Percentiles rank a stretch among this genome's conserved stretches.
Conservation (phyloP, 2,329 filamentous ascomycete genomes). For the Ceratocystis ficicola region DNA sequence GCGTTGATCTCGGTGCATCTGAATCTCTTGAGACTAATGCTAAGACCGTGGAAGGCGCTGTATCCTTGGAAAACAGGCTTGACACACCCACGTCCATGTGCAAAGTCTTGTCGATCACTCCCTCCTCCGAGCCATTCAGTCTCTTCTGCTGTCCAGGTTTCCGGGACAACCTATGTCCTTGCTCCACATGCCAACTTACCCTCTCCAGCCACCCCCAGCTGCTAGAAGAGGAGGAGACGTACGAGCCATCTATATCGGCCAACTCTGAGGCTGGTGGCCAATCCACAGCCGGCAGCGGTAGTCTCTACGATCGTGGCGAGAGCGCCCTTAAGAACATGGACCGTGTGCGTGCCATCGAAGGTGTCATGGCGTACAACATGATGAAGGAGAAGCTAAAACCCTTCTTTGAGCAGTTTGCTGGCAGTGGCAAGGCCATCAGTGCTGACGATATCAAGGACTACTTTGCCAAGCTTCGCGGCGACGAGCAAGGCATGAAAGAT, state of each 20-base stretch:
- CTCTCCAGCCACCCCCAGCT: slow-evolving; percentile 65
- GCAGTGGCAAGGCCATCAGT: slow-evolving; percentile 74
- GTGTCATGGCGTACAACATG: slow-evolving; percentile 96
- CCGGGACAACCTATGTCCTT: slow-evolving; percentile 71
- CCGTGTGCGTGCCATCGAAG: slow-evolving; percentile 84
- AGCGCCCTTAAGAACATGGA: slow-evolving; percentile 85
- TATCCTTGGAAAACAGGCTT: slow-evolving; percentile 22
- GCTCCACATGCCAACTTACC: slow-evolving; percentile 62
- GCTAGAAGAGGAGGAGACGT: slow-evolving; percentile 85
- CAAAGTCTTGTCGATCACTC: slow-evolving; percentile 46
- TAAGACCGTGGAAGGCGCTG: slow-evolving; percentile 15
- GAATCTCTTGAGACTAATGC: background rate
- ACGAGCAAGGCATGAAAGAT: slow-evolving; percentile 59
- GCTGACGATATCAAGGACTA: slow-evolving; percentile 95
- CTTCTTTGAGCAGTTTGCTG: slow-evolving; percentile 87
- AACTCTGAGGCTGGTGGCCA: slow-evolving; percentile 43
- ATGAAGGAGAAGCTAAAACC: slow-evolving; percentile 91
- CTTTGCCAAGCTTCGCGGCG: slow-evolving; percentile 86
- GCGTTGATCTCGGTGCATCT: background rate
- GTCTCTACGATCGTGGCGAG: slow-evolving; percentile 81
- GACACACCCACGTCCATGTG: slow-evolving; percentile 32
- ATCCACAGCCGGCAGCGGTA: slow-evolving; percentile 60
- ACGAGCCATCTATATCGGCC: slow-evolving; percentile 78
- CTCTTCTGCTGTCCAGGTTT: slow-evolving; percentile 74
- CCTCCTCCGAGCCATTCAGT: slow-evolving; percentile 53